Base-by-base conservation (phyloP, 1,139 yeast genomes). In the Blastobotrys illinoisensis region DNA sequence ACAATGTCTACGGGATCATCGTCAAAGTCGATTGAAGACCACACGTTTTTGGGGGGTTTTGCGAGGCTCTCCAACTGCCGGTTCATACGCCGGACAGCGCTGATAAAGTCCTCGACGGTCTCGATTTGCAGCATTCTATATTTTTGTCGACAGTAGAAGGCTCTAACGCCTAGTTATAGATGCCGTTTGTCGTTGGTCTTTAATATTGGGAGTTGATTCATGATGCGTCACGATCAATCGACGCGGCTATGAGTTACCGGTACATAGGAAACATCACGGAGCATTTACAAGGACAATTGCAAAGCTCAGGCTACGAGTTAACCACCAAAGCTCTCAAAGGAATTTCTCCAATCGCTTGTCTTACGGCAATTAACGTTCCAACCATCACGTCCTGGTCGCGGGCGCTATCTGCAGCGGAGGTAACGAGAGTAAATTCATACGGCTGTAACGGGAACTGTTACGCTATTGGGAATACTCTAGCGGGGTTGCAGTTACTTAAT, bases 1-100 rank as follows among this genome's bases (percentile, higher is more conserved):
- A 53, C 53, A 6, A 58, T 45, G 5, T 46, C 54, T 26, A 60
- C 21, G 7, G 54, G 59, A 47, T 61, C 64, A 48, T 60, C 54
- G 47, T 61, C 64, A n/a, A 61, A 56, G 14, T 50, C 52, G 18
- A 47, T 23, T 9, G 50, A 47, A 19, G 19, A 49, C 11, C 53
- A 40, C 20, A 14, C 36, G 14, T 14, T 13, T 20, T 18, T 14
- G n/a, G 28, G 7, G 13, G 56, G 32, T 16, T 32, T 32, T 3
- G 53, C 36, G 43, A 55, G 44, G 28, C 48, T 48, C 32, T 46
- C 51, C 28, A 55, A 50, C 5, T 54, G 53, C 9, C 26, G 43
- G 40, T 51, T 55, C 60, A 60, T 57, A 36, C 44, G 55, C 40
- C 53, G 55, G 48, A 56, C 50, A 44, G 28, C 56, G 50, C 56